These are phyloP conservation scores for Musa itinerans DNA, from an alignment of 176 grass and related monocot species.

Conservation along the genomic window DNA sequence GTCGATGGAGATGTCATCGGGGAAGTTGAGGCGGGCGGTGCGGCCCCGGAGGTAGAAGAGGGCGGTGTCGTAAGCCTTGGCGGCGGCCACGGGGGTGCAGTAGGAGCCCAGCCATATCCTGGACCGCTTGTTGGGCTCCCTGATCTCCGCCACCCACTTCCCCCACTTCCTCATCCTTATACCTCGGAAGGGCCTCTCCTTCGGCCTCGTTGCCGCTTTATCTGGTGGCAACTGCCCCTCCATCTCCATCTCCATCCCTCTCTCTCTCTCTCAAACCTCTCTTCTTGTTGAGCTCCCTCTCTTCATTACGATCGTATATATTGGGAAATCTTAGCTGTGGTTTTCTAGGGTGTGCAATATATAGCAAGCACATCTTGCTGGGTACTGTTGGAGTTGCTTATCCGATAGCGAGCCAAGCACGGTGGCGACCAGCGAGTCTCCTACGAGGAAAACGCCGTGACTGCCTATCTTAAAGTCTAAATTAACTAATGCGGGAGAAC, in stretches of 20 bases:
- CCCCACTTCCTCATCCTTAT: constrained; percentile 93
- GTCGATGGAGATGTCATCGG: constrained; percentile 54
- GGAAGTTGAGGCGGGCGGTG: constrained; percentile 76
- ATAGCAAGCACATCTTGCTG: too few relatives aligned
- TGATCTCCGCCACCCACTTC: constrained; percentile 97
- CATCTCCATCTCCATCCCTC: background rate
- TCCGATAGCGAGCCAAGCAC: too few relatives aligned
- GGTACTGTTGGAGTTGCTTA: too few relatives aligned
- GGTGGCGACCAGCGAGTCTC: too few relatives aligned
- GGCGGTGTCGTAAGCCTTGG: constrained; percentile 78
- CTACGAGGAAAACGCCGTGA: too few relatives aligned
- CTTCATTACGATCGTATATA: too few relatives aligned
- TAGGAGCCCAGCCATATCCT: constrained; percentile 91
- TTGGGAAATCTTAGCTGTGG: too few relatives aligned
- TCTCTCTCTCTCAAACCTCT: too few relatives aligned
- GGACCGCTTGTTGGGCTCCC: constrained; percentile 79
- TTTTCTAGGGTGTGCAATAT: too few relatives aligned
- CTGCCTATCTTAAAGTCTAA: too few relatives aligned
- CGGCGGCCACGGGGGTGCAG: constrained; percentile 57
- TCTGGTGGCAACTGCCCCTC: background rate
- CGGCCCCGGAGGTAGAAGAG: constrained; percentile 72
- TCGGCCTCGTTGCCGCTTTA: background rate
- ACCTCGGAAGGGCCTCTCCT: constrained; percentile 47
- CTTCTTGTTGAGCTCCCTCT: background rate
- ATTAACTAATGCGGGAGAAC: too few relatives aligned